These are phyloP conservation scores for Phialophora chinensis DNA, from an alignment of 2,329 filamentous ascomycete species.

Conservation along the genomic window DNA sequence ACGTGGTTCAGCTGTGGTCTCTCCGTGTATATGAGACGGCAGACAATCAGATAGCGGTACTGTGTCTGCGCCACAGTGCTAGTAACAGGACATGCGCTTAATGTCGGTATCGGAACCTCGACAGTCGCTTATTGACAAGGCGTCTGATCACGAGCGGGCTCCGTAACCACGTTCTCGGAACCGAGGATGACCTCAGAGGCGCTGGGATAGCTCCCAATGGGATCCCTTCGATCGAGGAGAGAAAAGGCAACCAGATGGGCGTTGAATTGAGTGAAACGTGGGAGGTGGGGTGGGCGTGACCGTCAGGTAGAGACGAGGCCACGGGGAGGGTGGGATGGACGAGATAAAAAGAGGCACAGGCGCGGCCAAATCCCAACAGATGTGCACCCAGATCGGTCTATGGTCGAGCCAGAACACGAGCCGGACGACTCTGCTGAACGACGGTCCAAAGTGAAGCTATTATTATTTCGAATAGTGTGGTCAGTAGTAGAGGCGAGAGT, in stretches of 20 bases:
- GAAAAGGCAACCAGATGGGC: constrained; percentile 25
- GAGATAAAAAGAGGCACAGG: constrained; percentile 8
- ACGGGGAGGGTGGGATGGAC: constrained; percentile 14
- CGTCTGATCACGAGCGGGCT: constrained; percentile 4
- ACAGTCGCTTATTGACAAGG: constrained; percentile 3
- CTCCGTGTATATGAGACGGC: neutral
- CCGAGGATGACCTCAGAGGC: constrained; percentile 26
- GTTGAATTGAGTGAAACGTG: constrained; percentile 22
- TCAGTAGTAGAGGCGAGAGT: neutral
- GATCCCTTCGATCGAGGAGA: constrained; percentile 5
- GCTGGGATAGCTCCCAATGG: constrained; percentile 12
- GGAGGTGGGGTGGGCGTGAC: constrained; percentile 23
- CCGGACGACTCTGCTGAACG: neutral
- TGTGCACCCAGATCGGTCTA: neutral
- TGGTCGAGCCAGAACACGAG: constrained; percentile 3
- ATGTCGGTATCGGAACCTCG: constrained; percentile 9
- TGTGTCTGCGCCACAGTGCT: constrained; percentile 12
- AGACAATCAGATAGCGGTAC: neutral
- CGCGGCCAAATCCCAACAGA: constrained; percentile 1
- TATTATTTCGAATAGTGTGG: neutral
- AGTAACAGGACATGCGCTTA: constrained; percentile 11
- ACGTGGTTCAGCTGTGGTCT: neutral
- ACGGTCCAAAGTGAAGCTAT: neutral
- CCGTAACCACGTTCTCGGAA: constrained; percentile 16
- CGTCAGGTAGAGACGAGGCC: neutral